Evolutionary conservation across 2,329 filamentous ascomycete species (phyloP).

Genomic region (Botrytis porri): DNA sequence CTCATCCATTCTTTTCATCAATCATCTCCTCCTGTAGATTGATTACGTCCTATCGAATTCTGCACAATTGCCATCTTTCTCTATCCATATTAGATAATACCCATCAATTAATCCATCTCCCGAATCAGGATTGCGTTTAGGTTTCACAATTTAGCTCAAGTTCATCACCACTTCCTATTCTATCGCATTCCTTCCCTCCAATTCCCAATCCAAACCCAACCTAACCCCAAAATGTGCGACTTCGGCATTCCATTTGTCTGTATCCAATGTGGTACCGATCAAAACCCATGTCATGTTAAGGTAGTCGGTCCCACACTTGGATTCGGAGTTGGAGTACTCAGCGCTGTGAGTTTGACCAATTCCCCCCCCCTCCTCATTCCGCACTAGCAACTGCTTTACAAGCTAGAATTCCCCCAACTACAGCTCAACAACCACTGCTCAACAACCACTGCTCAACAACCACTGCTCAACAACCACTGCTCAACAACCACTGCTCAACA

Average conservation of each 20-base stretch:
- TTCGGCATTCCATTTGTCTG: constrained; percentile 24
- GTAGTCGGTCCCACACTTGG: constrained; percentile 54
- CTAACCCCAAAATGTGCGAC: constrained; percentile 14
- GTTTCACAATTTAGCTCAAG: background rate
- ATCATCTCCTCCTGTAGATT: background rate
- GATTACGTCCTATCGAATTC: background rate
- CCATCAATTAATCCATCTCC: background rate
- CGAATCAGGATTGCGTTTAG: background rate
- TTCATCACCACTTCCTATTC: background rate
- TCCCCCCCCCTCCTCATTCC: background rate
- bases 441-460: no score
- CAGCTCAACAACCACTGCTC: no score
- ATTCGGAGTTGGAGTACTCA: constrained; percentile 44
- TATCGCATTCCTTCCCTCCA: background rate
- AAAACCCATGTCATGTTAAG: constrained; percentile 57
- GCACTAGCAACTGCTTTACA: background rate
- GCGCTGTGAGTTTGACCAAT: constrained; percentile 45
- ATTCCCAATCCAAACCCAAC: background rate
- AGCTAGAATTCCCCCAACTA: background rate
- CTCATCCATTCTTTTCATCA: background rate
- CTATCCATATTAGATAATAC: background rate
- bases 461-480: no score
- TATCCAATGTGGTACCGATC: constrained; percentile 50
- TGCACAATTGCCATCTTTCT: background rate
- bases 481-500: no score